Evolutionary conservation across 805 yeast genomes (phyloP), one percentile per base, ranked within the genome.

Genomic region (Yarrowia keelungensis): DNA sequence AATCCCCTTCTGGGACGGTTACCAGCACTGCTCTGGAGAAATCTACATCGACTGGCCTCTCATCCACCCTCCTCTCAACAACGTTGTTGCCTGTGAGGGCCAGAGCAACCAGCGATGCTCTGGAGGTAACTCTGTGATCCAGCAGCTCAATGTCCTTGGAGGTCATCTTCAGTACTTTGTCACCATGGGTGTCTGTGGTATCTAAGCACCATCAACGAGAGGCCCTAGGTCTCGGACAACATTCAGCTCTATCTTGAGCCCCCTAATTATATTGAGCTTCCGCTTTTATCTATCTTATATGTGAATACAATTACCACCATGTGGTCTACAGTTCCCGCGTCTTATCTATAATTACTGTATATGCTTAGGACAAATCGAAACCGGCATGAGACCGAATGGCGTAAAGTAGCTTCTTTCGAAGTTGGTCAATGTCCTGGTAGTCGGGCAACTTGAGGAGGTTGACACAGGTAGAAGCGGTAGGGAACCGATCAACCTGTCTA

Each of bases 401-500:
- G 76, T 89, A 91, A 32, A 92, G 75, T 67, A 94, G 78, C 76
- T 92, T 93, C 51, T 83, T 79, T 69, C 82, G 82, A 51, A 95
- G 78, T 1, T 83, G 35, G 49, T 81, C 77, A 73, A 87, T 89
- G 72, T 89, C 80, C 71, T 81, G 79, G 76, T 95, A 95, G 75
- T 92, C 89, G 0, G 99, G 99, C 36, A 95, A 77, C 74, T 89
- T 92, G 70, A 95, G 80, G 69, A 95, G 78, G 75, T 95, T 95
- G 39, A 92, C 91, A 81, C 99, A 95, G 0, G 99, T 95, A 0
- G 97, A 87, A 0, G 98, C 90, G 0, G 98, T 91, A 0, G 99
- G 99, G 47, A 95, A 80, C 39, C 96, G 79, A 1, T 81, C 81
- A 1, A 74, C 71, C 36, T 85, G 85, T 10, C 75, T 68, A 0